Evolutionary conservation across 2,329 filamentous ascomycete genomes (phyloP).

Genomic region (Colletotrichum filicis): DNA sequence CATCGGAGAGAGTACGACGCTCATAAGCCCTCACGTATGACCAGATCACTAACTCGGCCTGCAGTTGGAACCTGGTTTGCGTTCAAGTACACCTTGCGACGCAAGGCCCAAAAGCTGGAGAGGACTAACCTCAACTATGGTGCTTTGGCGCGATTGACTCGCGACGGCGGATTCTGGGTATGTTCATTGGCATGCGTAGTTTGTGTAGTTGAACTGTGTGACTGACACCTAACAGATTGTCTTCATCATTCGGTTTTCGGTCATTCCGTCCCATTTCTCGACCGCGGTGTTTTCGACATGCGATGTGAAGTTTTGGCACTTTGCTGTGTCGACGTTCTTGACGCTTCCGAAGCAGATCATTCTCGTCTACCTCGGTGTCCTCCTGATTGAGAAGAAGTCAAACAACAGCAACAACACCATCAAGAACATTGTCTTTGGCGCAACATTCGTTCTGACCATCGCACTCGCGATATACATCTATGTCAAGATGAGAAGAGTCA

Average conservation of each 20-base stretch:
- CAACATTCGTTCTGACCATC: conserved; percentile 48
- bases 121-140: conserved; percentile 53
- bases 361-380: conserved; percentile 53
- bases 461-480: conserved; percentile 49
- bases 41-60: background rate
- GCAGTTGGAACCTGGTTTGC: conserved; percentile 52
- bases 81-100: conserved; percentile 50
- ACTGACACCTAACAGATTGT: conserved; percentile 40
- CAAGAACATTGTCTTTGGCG: conserved; percentile 47
- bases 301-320: conserved; percentile 54
- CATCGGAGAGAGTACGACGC: conserved; percentile 44
- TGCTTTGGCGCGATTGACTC: conserved; percentile 50
- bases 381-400: conserved; percentile 43
- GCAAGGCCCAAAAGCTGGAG: conserved; percentile 50
- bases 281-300: conserved; percentile 56
- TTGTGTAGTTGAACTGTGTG: background rate
- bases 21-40: too few species aligned
- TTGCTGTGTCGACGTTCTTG: conserved; percentile 51
- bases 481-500: conserved; percentile 47
- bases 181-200: background rate
- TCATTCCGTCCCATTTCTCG: conserved; percentile 53
- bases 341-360: conserved; percentile 55
- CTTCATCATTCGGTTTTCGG: conserved; percentile 52
- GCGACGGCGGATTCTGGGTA: conserved; percentile 52
- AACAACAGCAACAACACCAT: conserved; percentile 42